These are phyloP conservation scores for Heliosperma pusillum DNA, from an alignment of 148 eudicot genomes.

Conservation along the genomic window DNA sequence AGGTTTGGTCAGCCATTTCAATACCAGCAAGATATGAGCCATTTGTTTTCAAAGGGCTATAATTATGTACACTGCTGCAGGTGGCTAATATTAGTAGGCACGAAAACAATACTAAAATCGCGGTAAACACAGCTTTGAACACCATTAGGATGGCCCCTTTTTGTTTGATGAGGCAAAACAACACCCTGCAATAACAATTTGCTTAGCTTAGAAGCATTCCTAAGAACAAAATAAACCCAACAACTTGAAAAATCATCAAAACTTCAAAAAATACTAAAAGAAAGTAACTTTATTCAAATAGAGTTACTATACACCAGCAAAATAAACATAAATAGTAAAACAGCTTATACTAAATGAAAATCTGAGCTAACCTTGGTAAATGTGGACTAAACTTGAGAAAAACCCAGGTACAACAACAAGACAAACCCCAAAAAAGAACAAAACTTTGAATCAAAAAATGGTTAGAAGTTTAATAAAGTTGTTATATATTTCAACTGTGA, in stretches of 20 bases:
- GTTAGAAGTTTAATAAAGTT: not conserved
- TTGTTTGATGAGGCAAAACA: conserved; percentile 8
- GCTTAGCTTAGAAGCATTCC: conserved; percentile 11
- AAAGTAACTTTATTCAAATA: not conserved
- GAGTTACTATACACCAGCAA: not conserved
- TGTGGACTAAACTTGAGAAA: not conserved
- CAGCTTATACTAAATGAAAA: not conserved
- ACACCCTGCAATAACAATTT: conserved; percentile 24
- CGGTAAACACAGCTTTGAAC: conserved; percentile 19
- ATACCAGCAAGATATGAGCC: conserved; percentile 39
- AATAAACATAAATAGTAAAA: not conserved
- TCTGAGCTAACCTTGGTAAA: conserved; percentile 27
- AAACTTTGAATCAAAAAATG: conserved; percentile 13
- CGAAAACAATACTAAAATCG: conserved; percentile 26
- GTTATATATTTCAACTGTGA: not conserved
- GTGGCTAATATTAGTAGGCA: conserved; percentile 21
- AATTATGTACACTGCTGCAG: conserved; percentile 20
- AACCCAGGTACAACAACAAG: conserved; percentile 18
- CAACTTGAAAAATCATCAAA: not conserved
- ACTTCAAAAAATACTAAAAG: not conserved
- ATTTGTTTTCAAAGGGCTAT: conserved; percentile 30
- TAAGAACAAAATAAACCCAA: not conserved
- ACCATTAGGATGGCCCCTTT: conserved; percentile 27
- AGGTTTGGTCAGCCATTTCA: conserved; percentile 39
- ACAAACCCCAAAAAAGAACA: conserved; percentile 11